Conservation (phyloP, 306 rosid genomes). For the Glycine soja region DNA sequence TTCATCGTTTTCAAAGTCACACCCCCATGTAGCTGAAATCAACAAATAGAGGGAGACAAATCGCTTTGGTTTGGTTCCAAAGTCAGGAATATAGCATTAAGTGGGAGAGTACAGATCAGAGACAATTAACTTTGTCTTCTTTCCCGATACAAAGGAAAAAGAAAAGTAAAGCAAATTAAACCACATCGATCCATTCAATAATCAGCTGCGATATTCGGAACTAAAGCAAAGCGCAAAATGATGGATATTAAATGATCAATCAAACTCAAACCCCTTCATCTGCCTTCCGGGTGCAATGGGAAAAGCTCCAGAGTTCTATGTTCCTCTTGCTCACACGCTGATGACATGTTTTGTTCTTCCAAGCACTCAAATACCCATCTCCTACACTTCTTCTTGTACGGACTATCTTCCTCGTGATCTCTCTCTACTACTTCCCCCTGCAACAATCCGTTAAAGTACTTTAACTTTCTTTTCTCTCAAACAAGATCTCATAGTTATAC, state of each 20-base stretch:
- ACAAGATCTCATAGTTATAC: neutral
- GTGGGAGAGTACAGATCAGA: slow-evolving; percentile 62
- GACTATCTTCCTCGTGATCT: slow-evolving; percentile 64
- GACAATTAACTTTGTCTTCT: slow-evolving; percentile 71
- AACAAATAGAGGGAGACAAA: slow-evolving; percentile 54
- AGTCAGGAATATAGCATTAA: slow-evolving; percentile 57
- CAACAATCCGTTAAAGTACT: slow-evolving; percentile 1
- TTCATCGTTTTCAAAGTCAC: slow-evolving; percentile 52
- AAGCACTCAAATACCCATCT: slow-evolving; percentile 75
- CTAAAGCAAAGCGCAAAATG: slow-evolving; percentile 17
- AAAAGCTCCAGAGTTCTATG: slow-evolving; percentile 86
- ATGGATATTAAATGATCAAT: neutral
- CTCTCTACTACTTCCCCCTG: slow-evolving; percentile 58
- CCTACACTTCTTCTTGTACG: slow-evolving; percentile 81
- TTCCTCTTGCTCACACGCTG: slow-evolving; percentile 50
- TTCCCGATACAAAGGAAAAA: slow-evolving; percentile 69
- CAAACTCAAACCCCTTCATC: slow-evolving; percentile 56
- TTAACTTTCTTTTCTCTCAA: neutral
- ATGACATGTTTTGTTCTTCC: slow-evolving; percentile 51
- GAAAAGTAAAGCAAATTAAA: slow-evolving; percentile 58
- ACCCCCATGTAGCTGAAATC: slow-evolving; percentile 46
- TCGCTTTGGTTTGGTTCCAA: slow-evolving; percentile 59
- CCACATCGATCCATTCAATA: slow-evolving; percentile 45
- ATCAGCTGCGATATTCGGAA: slow-evolving; percentile 35
- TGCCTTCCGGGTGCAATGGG: slow-evolving; percentile 93